Percentiles rank a stretch among this genome's conserved stretches.
These are phyloP conservation scores for Haberlea rhodopensis DNA, from an alignment of 257 asterid species.

Conservation along the genomic window DNA sequence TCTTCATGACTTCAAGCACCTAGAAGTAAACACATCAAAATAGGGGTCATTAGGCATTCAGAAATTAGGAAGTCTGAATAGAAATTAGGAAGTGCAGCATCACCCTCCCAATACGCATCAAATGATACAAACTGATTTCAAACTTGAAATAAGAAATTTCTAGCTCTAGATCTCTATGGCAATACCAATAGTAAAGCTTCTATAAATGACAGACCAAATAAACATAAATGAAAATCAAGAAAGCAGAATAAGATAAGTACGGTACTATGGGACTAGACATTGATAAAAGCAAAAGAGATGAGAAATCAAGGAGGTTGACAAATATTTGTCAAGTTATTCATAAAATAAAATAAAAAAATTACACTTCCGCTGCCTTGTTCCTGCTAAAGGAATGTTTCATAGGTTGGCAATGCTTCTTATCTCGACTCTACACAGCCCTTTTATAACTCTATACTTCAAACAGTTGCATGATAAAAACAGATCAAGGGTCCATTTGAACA, in stretches of 20 bases:
- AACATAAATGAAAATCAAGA: slow-evolving; percentile 10
- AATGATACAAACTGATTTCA: neutral
- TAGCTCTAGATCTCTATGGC: slow-evolving; percentile 15
- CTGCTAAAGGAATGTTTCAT: neutral
- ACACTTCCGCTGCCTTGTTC: slow-evolving; percentile 3
- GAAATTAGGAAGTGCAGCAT: slow-evolving; percentile 16
- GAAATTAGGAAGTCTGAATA: slow-evolving; percentile 4
- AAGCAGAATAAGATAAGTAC: slow-evolving; percentile 14
- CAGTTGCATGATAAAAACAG: slow-evolving; percentile 15
- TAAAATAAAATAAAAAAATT: slow-evolving; percentile 12
- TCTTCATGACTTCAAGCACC: slow-evolving; percentile 85
- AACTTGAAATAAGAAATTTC: neutral
- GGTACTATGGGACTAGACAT: slow-evolving; percentile 15
- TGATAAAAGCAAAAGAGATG: neutral
- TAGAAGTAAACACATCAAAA: slow-evolving; percentile 30
- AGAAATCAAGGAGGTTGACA: neutral
- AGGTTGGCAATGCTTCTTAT: slow-evolving; percentile 8
- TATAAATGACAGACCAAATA: slow-evolving; percentile 11
- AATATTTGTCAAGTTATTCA: neutral
- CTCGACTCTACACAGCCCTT: slow-evolving; percentile 6
- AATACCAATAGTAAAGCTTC: slow-evolving; percentile 4
- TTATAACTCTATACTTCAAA: slow-evolving; percentile 2
- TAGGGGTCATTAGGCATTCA: slow-evolving; percentile 3
- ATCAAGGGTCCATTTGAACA: neutral
- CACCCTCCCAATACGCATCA: slow-evolving; percentile 4